These are phyloP conservation scores for Blepharisma stoltei DNA, from an alignment of 73 alveolate species.

Conservation along the genomic window DNA sequence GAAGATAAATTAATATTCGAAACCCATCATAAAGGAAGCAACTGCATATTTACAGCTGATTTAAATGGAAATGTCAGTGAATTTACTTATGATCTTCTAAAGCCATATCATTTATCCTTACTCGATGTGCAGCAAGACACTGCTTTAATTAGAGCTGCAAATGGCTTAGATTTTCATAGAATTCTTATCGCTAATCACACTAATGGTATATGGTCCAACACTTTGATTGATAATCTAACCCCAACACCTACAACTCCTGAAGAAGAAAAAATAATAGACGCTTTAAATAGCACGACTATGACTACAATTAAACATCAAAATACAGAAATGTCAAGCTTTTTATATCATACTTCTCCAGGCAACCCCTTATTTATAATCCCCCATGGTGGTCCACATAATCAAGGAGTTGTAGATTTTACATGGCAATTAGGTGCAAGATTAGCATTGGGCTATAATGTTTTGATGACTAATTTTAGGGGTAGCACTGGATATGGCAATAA, in stretches of 20 bases:
- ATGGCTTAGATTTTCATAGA: neutral
- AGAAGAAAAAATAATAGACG: neutral
- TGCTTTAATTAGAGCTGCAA: neutral
- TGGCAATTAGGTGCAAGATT: constrained; percentile 2
- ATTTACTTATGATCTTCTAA: neutral
- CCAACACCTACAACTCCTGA: neutral
- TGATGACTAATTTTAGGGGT: constrained; percentile 49
- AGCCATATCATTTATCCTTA: neutral
- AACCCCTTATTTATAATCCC: constrained; percentile 36
- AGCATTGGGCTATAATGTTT: constrained; percentile 37
- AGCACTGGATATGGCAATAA: constrained; percentile 47
- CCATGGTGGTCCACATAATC: constrained; percentile 65
- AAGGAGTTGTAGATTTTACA: constrained; percentile 33
- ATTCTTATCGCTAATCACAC: neutral
- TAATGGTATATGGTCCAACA: neutral
- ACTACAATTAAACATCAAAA: neutral
- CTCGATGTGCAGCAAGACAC: neutral
- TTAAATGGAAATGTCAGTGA: neutral
- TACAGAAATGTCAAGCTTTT: neutral
- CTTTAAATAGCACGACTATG: neutral
- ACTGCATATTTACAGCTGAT: neutral
- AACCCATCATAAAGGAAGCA: constrained; percentile 2
- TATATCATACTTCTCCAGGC: constrained; percentile 26
- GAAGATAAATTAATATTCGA: neutral
- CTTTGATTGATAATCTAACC: neutral